Conservation (phyloP, 2,329 filamentous ascomycete species). For the Elsinoe australis region DNA sequence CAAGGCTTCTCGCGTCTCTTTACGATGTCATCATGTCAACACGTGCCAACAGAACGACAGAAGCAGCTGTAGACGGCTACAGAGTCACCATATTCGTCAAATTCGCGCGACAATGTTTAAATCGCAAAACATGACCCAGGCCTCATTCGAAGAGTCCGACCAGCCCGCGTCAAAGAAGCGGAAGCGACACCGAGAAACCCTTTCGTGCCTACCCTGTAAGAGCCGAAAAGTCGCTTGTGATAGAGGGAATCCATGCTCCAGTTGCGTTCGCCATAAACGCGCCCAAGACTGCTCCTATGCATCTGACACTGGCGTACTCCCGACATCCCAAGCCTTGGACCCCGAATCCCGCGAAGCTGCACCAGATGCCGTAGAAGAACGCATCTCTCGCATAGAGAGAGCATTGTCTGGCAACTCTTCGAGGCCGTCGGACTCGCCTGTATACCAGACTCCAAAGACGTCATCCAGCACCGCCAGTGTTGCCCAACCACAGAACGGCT, state of each 20-base stretch:
- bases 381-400: conserved; percentile 2
- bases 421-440: neutral
- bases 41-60: no score
- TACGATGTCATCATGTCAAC: no score
- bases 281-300: conserved; percentile 3
- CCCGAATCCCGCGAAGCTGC: neutral
- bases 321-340: neutral
- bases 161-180: neutral
- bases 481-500: neutral
- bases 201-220: conserved; percentile 5
- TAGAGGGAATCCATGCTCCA: conserved; percentile 2
- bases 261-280: conserved; percentile 13
- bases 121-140: conserved; percentile 1
- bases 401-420: neutral
- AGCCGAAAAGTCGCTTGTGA: neutral
- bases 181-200: conserved; percentile 11
- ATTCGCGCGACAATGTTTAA: neutral
- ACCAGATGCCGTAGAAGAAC: conserved; percentile 6
- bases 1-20: no score
- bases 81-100: neutral
- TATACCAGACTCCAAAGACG: neutral
- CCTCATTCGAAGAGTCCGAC: neutral
- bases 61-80: neutral
- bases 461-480: neutral
- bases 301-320: neutral